Percentiles rank a stretch among this genome's conserved stretches.
Conservation (phyloP, 345 rosid genomes). For the Gossypium australe region DNA sequence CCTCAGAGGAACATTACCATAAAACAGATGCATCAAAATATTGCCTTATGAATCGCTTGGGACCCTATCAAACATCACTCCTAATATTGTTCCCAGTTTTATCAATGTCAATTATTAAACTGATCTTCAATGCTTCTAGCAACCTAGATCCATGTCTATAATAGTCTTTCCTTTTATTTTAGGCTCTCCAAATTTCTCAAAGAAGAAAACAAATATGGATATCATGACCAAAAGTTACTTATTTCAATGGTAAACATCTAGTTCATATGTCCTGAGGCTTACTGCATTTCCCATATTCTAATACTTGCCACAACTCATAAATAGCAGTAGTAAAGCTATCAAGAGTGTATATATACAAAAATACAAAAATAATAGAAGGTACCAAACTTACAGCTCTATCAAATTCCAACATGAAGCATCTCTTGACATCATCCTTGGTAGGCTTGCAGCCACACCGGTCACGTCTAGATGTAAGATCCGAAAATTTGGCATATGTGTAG, state of each 20-base stretch:
- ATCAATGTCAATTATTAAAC: not conserved
- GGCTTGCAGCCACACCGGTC: slow-evolving; percentile 98
- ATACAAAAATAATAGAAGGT: slow-evolving; percentile 8
- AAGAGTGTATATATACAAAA: not conserved
- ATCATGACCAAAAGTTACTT: not conserved
- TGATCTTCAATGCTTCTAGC: not conserved
- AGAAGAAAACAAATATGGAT: not conserved
- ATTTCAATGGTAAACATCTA: not conserved
- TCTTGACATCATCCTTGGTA: slow-evolving; percentile 89
- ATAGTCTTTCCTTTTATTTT: not conserved
- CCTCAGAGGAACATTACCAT: not conserved
- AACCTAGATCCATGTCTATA: not conserved
- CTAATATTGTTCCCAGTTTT: not conserved
- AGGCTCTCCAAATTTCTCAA: not conserved
- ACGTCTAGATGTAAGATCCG: slow-evolving; percentile 91
- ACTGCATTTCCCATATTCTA: not conserved
- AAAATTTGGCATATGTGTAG: slow-evolving; percentile 86
- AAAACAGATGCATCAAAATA: not conserved
- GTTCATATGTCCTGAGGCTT: not conserved
- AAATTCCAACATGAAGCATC: slow-evolving; percentile 98
- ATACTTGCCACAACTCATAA: not conserved
- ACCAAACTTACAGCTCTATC: slow-evolving; percentile 79
- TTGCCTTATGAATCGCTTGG: not conserved
- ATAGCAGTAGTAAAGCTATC: not conserved
- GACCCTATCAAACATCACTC: not conserved